Evolutionary conservation across 169 alveolate genomes (phyloP).

Genomic region (Neospora caninum): DNA sequence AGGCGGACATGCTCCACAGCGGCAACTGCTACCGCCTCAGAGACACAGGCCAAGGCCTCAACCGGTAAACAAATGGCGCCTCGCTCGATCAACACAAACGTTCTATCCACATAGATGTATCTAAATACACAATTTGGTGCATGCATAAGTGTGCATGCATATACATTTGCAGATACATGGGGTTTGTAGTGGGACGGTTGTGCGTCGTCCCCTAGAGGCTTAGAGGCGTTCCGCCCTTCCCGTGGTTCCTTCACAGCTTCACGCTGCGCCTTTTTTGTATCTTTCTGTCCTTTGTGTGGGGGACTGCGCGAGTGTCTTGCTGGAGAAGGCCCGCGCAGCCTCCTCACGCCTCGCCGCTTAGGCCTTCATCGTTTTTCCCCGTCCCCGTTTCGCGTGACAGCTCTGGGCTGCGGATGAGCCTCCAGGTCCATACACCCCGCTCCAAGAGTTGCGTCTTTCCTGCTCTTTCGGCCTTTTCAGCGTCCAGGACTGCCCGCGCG

Average conservation of each 20-base stretch:
- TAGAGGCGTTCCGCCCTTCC: no score
- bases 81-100: background rate
- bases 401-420: no score
- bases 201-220: no score
- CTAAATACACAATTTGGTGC: background rate
- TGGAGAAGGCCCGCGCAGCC: no score
- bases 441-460: no score
- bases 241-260: no score
- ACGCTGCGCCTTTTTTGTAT: no score
- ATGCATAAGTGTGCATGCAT: background rate
- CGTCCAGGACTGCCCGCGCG: slow-evolving; percentile 68
- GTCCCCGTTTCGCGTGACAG: background rate
- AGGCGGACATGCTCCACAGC: slow-evolving; percentile 87
- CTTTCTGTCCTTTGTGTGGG: background rate
- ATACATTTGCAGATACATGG: background rate
- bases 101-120: background rate
- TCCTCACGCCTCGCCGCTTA: no score
- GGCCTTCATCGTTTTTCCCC: background rate
- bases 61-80: slow-evolving; percentile 69
- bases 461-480: no score
- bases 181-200: no score
- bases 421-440: no score
- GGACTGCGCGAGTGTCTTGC: no score
- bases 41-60: slow-evolving; percentile 92
- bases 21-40: slow-evolving; percentile 84